Conservation (phyloP, 2,329 filamentous ascomycete genomes). For the Botrytis medusae region DNA sequence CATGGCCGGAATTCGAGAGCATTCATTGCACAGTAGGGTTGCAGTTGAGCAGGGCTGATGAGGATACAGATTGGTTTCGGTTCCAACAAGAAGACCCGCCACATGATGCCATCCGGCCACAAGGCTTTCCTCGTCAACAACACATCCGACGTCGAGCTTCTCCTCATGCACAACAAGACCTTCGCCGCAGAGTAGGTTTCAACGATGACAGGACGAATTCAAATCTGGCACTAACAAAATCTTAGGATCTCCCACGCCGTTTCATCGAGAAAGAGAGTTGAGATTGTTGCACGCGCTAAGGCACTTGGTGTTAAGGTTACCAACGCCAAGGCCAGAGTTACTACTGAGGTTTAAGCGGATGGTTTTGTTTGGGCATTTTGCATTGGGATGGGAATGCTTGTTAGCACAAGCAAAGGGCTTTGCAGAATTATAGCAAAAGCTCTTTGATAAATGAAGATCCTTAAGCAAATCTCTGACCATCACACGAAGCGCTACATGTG, state of each 20-base stretch:
- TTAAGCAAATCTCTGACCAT: constrained; percentile 25
- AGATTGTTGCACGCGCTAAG: constrained; percentile 97
- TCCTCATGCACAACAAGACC: constrained; percentile 99
- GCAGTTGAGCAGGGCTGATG: constrained; percentile 31
- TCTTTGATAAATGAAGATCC: constrained; percentile 40
- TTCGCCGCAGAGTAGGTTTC: constrained; percentile 90
- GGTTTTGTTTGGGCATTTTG: constrained; percentile 39
- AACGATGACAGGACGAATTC: not conserved
- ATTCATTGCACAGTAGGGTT: constrained; percentile 16
- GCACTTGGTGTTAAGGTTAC: constrained; percentile 99
- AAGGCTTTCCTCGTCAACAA: constrained; percentile 99
- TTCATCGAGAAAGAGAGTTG: constrained; percentile 97
- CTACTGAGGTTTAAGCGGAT: constrained; percentile 73
- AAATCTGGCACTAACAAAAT: constrained; percentile 22
- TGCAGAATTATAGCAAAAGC: constrained; percentile 39
- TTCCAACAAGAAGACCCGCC: constrained; percentile 98
- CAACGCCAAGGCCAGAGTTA: constrained; percentile 98
- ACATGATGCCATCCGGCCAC: constrained; percentile 98
- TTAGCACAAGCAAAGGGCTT: constrained; percentile 38
- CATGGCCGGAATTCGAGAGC: constrained; percentile 5
- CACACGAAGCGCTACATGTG: constrained; percentile 16
- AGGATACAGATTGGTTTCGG: constrained; percentile 85
- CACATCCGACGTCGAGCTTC: constrained; percentile 89
- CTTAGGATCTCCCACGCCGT: constrained; percentile 93
- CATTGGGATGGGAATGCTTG: constrained; percentile 40